phyloP scores from a whole-genome alignment of 441 rosid genomes.

The Pelargonium myrrhifolium region DNA sequence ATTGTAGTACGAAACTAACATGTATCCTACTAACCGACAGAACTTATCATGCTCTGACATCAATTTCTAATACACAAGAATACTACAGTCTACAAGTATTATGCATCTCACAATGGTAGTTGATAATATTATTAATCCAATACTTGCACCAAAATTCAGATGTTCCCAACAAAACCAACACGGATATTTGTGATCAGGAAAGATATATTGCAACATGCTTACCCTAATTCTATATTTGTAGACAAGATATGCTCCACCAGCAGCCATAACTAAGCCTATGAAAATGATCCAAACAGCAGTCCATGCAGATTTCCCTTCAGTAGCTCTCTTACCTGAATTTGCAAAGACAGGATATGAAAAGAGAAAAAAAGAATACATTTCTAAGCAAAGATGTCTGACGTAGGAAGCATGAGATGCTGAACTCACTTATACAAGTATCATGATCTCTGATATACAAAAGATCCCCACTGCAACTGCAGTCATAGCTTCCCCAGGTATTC shows the following conservation, averaged over 20 bases:
- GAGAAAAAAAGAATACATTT: slow-evolving; percentile 3
- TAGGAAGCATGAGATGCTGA: slow-evolving; percentile 2
- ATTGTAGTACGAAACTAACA: neutral
- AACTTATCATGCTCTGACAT: no score
- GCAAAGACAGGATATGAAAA: slow-evolving; percentile 14
- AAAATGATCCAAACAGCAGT: slow-evolving; percentile 77
- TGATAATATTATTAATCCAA: no score
- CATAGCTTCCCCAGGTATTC: slow-evolving; percentile 94
- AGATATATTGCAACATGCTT: slow-evolving; percentile 20
- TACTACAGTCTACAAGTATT: neutral
- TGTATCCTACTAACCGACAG: no score
- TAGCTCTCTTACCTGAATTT: slow-evolving; percentile 55
- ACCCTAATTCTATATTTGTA: slow-evolving; percentile 95
- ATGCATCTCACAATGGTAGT: neutral
- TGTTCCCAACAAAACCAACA: neutral
- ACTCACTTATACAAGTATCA: slow-evolving; percentile 92
- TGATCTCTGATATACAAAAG: slow-evolving; percentile 90
- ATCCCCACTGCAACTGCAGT: slow-evolving; percentile 79
- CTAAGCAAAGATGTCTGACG: neutral
- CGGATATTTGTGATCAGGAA: neutral
- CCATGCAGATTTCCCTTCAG: slow-evolving; percentile 72
- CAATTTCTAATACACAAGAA: no score
- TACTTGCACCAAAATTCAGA: neutral
- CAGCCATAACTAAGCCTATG: slow-evolving; percentile 78
- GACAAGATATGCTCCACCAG: slow-evolving; percentile 74